A percentile compares a stretch with the other conserved stretches of the same genome.
Conservation (phyloP, 306 rosid species). For the Amphicarpaea edgeworthii region DNA sequence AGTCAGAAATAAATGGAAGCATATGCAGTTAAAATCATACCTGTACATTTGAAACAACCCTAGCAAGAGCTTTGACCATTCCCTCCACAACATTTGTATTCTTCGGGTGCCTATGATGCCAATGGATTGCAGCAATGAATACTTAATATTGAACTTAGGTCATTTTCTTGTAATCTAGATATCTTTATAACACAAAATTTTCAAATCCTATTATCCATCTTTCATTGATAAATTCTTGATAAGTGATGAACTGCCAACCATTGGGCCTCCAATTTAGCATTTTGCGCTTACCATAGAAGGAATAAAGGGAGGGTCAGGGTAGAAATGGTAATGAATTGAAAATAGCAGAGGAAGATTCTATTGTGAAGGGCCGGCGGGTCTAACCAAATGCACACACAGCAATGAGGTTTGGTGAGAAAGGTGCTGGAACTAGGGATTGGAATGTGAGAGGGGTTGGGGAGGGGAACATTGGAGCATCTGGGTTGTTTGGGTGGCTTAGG, state of each 20-base stretch:
- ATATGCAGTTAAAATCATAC: conserved; percentile 54
- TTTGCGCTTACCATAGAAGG: not conserved
- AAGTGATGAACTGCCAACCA: not conserved
- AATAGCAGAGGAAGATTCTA: not conserved
- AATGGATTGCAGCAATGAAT: conserved; percentile 37
- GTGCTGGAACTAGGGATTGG: not conserved
- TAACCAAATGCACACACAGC: not conserved
- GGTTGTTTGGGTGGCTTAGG: not conserved
- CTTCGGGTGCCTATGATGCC: conserved; percentile 79
- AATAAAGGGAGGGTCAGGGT: not conserved
- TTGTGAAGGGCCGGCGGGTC: not conserved
- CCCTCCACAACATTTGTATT: conserved; percentile 97
- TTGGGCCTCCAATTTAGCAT: not conserved
- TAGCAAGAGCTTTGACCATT: conserved; percentile 93
- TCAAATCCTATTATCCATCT: not conserved
- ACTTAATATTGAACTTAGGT: not conserved
- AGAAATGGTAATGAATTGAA: not conserved
- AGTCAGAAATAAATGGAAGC: conserved; percentile 14
- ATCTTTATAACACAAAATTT: not conserved
- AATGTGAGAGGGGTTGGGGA: not conserved
- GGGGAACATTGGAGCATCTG: not conserved
- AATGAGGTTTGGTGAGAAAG: not conserved
- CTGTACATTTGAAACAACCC: conserved; percentile 92
- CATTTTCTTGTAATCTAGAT: conserved; percentile 1
- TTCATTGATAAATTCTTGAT: not conserved